These are phyloP conservation scores for Saitozyma sp. DNA, from an alignment of 768 basidiomycete species.

Conservation along the genomic window DNA sequence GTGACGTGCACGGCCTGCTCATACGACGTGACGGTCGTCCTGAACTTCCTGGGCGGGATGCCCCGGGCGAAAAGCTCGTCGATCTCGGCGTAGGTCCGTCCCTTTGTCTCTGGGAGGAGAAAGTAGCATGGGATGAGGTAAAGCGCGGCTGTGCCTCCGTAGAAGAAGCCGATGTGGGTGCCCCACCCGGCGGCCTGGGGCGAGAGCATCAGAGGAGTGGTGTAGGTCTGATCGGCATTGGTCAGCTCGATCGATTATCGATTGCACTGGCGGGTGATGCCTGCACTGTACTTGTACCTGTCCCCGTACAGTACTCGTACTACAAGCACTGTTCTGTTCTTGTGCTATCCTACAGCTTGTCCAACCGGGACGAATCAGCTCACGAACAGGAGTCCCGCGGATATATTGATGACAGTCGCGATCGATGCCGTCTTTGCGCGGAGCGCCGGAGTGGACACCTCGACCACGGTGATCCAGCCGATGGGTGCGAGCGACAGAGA, in stretches of 20 bases:
- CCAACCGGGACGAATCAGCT: constrained; percentile 3
- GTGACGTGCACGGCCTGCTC: no score
- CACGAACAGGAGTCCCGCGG: constrained; percentile 16
- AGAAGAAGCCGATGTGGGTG: constrained; percentile 20
- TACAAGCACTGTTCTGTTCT: no score
- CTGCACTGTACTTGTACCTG: no score
- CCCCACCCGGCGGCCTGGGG: constrained; percentile 25
- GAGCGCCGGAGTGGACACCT: constrained; percentile 23
- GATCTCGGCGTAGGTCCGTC: constrained; percentile 32
- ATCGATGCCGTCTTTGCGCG: constrained; percentile 24
- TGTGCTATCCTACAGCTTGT: neutral
- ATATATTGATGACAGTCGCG: constrained; percentile 12
- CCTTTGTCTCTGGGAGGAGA: constrained; percentile 20
- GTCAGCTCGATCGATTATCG: neutral
- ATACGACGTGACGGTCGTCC: constrained; percentile 5
- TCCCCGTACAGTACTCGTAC: no score
- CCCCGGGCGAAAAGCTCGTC: constrained; percentile 42
- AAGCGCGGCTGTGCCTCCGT: constrained; percentile 5
- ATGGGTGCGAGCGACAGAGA: constrained; percentile 18
- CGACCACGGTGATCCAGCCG: constrained; percentile 24
- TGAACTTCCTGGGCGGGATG: constrained; percentile 35
- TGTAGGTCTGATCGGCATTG: constrained; percentile 6
- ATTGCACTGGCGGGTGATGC: no score
- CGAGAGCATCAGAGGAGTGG: constrained; percentile 21
- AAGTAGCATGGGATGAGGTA: constrained; percentile 14